Evolutionary conservation across 2,329 filamentous ascomycete species (phyloP).

Genomic region (Alternaria hordeiaustralica): DNA sequence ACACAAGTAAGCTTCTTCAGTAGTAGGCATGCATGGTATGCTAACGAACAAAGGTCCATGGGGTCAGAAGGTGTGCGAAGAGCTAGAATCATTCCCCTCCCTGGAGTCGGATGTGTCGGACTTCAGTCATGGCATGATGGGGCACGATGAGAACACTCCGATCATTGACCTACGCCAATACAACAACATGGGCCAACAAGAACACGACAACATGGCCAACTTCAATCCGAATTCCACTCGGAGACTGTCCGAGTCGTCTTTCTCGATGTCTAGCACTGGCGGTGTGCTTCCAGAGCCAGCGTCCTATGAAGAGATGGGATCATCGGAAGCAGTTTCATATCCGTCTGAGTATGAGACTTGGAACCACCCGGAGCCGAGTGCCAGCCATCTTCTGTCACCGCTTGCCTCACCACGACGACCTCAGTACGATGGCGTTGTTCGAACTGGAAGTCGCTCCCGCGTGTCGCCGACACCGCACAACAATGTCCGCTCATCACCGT

Average conservation of each 20-base stretch:
- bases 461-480: slow-evolving; percentile 75
- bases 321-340: slow-evolving; percentile 72
- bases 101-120: slow-evolving; percentile 49
- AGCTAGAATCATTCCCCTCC: slow-evolving; percentile 48
- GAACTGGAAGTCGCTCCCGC: slow-evolving; percentile 69
- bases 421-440: slow-evolving; percentile 56
- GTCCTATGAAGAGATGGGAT: slow-evolving; percentile 74
- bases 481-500: slow-evolving; percentile 72
- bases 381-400: slow-evolving; percentile 71
- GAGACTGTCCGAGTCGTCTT: slow-evolving; percentile 75
- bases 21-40: neutral
- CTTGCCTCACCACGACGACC: slow-evolving; percentile 73
- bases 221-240: slow-evolving; percentile 61
- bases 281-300: slow-evolving; percentile 68
- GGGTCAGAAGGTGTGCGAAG: slow-evolving; percentile 49
- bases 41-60: slow-evolving; percentile 46
- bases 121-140: slow-evolving; percentile 45
- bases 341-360: slow-evolving; percentile 65
- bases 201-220: slow-evolving; percentile 35
- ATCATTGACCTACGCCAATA: slow-evolving; percentile 52
- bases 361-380: slow-evolving; percentile 71
- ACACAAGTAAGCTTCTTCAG: slow-evolving; percentile 43
- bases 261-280: slow-evolving; percentile 70
- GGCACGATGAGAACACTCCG: slow-evolving; percentile 49
- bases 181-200: slow-evolving; percentile 38